These are phyloP conservation scores for Cladophialophora immunda DNA, from an alignment of 2,329 filamentous ascomycete species.

Conservation along the genomic window DNA sequence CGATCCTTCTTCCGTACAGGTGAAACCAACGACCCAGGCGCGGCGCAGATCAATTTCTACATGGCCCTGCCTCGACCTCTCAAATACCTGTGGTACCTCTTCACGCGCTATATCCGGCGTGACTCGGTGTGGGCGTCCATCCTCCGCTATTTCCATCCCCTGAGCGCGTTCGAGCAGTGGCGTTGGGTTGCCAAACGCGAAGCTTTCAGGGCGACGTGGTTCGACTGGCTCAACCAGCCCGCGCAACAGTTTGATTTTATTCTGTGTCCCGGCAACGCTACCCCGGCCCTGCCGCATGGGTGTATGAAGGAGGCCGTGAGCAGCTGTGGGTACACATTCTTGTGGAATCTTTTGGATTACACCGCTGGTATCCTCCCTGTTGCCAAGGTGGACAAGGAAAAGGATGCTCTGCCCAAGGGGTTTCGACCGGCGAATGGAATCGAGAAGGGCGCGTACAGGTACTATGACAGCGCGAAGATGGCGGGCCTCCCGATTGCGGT, in stretches of 20 bases:
- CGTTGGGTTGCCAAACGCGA: slow-evolving; percentile 80
- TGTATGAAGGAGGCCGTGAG: slow-evolving; percentile 87
- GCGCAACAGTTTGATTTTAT: slow-evolving; percentile 79
- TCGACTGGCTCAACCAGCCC: slow-evolving; percentile 81
- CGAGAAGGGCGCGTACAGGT: slow-evolving; percentile 81
- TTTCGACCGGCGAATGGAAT: slow-evolving; percentile 74
- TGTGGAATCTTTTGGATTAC: slow-evolving; percentile 95
- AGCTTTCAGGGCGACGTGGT: slow-evolving; percentile 78
- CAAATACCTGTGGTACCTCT: slow-evolving; percentile 87
- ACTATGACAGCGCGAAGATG: slow-evolving; percentile 85
- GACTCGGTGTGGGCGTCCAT: slow-evolving; percentile 82
- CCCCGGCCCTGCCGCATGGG: slow-evolving; percentile 84
- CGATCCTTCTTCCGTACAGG: slow-evolving; percentile 77
- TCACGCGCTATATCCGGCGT: slow-evolving; percentile 81
- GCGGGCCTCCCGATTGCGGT: slow-evolving; percentile 86
- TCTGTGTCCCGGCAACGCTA: slow-evolving; percentile 85
- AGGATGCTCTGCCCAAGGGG: slow-evolving; percentile 67
- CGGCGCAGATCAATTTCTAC: slow-evolving; percentile 75
- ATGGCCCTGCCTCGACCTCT: slow-evolving; percentile 76
- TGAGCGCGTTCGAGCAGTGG: slow-evolving; percentile 82
- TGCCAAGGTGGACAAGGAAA: slow-evolving; percentile 78
- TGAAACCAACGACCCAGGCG: slow-evolving; percentile 82
- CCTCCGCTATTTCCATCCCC: slow-evolving; percentile 75
- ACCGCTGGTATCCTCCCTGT: slow-evolving; percentile 83
- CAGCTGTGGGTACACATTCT: slow-evolving; percentile 90